Base-by-base conservation (phyloP, 176 grass and related monocot genomes). In the Secale cereale region DNA sequence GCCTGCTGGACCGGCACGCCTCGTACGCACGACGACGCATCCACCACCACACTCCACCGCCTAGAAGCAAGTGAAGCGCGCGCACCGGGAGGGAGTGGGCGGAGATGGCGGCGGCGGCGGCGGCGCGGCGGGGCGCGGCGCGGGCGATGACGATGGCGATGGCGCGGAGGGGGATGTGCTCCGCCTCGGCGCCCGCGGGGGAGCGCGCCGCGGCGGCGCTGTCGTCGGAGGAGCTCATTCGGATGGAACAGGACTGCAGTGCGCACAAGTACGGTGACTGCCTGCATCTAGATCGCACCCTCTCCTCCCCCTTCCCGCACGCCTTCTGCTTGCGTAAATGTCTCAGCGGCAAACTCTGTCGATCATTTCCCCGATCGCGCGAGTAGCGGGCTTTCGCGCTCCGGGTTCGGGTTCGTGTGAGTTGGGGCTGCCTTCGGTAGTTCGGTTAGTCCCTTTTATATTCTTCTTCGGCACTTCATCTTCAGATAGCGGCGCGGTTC, bases 161-260 rank as follows among this genome's bases (percentile, higher is more conserved):
- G 72, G 85, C 85, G 79, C 63, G 35, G 69, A 65, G 89, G 23
- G 56, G 83, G 46, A 82, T 94, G 84, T 88, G 90, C 79, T 83
- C 70, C 48, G 72, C 54, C 36, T 48, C 83, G 41, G 48, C 77
- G 2, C 22, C 67, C 59, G 29, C 60, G 61, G 37, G 13, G 59
- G 59, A 60, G 59, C 57, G 57, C 65, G 68, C 81, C 6, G 76
- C 40, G 56, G 14, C 79, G 10, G 82, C 78, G 65, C 69, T 92
- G 31, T 91, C 97, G 2, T 98, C 96, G 19, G 93, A 94, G 81
- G 97, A 95, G 87, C 89, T 98, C 69, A 98, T 98, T 76, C 82
- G 81, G 81, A 78, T 98, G 91, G 97, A 94, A 31, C 83, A 40
- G 25, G 82, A 98, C 41, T 68, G 87, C 72, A 95, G 96, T 83